phyloP scores from a whole-genome alignment of 176 grass and related monocot genomes.

The Triticum urartu region DNA sequence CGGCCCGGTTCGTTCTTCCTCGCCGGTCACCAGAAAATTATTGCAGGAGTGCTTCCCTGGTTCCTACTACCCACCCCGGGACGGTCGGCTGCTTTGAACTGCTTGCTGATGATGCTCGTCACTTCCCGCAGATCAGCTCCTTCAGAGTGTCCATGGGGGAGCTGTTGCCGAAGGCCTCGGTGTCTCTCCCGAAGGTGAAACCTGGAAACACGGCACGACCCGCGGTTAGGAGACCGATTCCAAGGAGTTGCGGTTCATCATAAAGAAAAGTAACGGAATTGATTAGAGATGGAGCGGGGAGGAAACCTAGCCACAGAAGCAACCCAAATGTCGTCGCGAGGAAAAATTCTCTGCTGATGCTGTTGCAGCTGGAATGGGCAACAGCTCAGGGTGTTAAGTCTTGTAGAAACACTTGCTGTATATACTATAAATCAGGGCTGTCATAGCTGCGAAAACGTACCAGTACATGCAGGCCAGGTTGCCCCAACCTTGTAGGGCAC shows the following conservation, averaged over 20 bases:
- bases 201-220: slow-evolving; percentile 22
- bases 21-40: slow-evolving; percentile 13
- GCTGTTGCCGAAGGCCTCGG: slow-evolving; percentile 64
- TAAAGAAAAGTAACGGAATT: not conserved
- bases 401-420: not conserved
- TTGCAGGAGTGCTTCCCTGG: slow-evolving; percentile 10
- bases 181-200: slow-evolving; percentile 66
- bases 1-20: not conserved
- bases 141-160: slow-evolving; percentile 74
- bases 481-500: slow-evolving; percentile 79
- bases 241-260: not conserved
- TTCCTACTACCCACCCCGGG: not conserved
- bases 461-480: slow-evolving; percentile 97
- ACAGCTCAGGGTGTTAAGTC: slow-evolving; percentile 25
- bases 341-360: slow-evolving; percentile 87
- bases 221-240: not conserved
- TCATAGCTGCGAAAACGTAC: slow-evolving; percentile 41
- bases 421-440: not conserved
- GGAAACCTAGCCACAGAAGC: slow-evolving; percentile 78
- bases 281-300: not conserved
- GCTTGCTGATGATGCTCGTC: not conserved
- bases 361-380: slow-evolving; percentile 58
- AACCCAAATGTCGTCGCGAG: slow-evolving; percentile 62
- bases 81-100: slow-evolving; percentile 25
- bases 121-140: slow-evolving; percentile 65